A percentile compares a stretch with the other conserved stretches of the same genome.
phyloP scores from a whole-genome alignment of 2,329 filamentous ascomycete species.

The Ascochyta viciae-villosae region DNA sequence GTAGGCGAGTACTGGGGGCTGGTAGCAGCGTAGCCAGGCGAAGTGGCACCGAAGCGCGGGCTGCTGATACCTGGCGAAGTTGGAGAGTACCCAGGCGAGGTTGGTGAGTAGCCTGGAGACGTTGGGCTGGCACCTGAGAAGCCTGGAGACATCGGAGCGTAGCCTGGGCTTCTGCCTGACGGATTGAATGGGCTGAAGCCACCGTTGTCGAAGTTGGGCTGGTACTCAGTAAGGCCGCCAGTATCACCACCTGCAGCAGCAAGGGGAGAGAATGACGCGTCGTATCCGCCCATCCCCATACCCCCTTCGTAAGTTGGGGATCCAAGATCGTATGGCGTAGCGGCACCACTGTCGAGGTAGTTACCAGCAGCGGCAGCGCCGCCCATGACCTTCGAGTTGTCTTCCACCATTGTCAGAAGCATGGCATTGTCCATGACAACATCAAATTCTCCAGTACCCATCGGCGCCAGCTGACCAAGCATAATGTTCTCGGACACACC shows the following conservation, averaged over 20 bases:
- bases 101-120: slow-evolving; percentile 56
- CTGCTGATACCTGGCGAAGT: slow-evolving; percentile 70
- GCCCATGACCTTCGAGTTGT: slow-evolving; percentile 76
- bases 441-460: slow-evolving; percentile 96
- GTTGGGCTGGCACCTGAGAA: slow-evolving; percentile 50
- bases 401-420: slow-evolving; percentile 92
- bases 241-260: slow-evolving; percentile 69
- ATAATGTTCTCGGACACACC: slow-evolving; percentile 99
- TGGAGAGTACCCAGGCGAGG: slow-evolving; percentile 59
- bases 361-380: slow-evolving; percentile 75
- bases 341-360: slow-evolving; percentile 77
- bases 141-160: slow-evolving; percentile 68
- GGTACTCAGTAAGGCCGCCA: slow-evolving; percentile 66
- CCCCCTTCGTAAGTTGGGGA: slow-evolving; percentile 68
- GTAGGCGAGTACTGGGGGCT: slow-evolving; percentile 61
- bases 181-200: slow-evolving; percentile 72
- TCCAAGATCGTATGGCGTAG: slow-evolving; percentile 87
- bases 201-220: slow-evolving; percentile 52
- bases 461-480: slow-evolving; percentile 94
- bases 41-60: slow-evolving; percentile 60
- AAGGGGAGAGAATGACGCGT: slow-evolving; percentile 76
- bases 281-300: slow-evolving; percentile 66
- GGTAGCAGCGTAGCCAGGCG: slow-evolving; percentile 59
- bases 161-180: slow-evolving; percentile 68
- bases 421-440: slow-evolving; percentile 92